These are phyloP conservation scores for Penicillium crustosum DNA, from an alignment of 2,329 filamentous ascomycete species.

Conservation along the genomic window DNA sequence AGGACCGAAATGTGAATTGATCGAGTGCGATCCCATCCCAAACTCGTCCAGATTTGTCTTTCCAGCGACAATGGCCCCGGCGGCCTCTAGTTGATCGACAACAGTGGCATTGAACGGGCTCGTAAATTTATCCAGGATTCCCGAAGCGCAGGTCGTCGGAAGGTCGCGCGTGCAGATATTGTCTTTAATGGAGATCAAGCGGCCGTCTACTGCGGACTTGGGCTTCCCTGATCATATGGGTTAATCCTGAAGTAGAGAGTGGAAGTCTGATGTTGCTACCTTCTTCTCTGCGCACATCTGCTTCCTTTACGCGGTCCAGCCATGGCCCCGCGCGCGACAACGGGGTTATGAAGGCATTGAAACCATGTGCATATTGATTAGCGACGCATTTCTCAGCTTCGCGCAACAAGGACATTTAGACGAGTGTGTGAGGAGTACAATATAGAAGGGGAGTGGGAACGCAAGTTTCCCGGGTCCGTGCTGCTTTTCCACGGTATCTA, in stretches of 20 bases:
- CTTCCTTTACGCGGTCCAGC: constrained; percentile 39
- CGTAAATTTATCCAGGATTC: constrained; percentile 66
- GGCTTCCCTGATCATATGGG: constrained; percentile 28
- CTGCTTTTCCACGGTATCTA: not conserved
- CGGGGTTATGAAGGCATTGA: constrained; percentile 46
- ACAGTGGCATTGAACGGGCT: constrained; percentile 84
- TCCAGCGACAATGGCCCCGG: constrained; percentile 65
- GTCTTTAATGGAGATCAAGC: constrained; percentile 68
- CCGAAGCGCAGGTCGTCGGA: constrained; percentile 82
- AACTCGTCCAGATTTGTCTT: constrained; percentile 97
- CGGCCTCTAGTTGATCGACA: constrained; percentile 63
- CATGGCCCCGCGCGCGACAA: constrained; percentile 36
- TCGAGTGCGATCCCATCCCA: constrained; percentile 86
- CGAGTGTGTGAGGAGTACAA: constrained; percentile 1
- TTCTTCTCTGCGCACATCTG: constrained; percentile 37
- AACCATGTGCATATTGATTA: constrained; percentile 38
- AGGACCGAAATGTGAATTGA: constrained; percentile 65
- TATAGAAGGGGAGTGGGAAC: constrained; percentile 9
- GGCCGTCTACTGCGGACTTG: constrained; percentile 45
- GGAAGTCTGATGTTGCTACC: constrained; percentile 26
- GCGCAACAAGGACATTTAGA: constrained; percentile 47
- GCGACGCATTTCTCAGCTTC: constrained; percentile 46
- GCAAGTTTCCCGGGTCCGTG: constrained; percentile 18
- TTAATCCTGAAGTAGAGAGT: not conserved
- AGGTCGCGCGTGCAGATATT: constrained; percentile 67